Conservation (phyloP, 2,329 filamentous ascomycete genomes). For the Neurospora sp. region DNA sequence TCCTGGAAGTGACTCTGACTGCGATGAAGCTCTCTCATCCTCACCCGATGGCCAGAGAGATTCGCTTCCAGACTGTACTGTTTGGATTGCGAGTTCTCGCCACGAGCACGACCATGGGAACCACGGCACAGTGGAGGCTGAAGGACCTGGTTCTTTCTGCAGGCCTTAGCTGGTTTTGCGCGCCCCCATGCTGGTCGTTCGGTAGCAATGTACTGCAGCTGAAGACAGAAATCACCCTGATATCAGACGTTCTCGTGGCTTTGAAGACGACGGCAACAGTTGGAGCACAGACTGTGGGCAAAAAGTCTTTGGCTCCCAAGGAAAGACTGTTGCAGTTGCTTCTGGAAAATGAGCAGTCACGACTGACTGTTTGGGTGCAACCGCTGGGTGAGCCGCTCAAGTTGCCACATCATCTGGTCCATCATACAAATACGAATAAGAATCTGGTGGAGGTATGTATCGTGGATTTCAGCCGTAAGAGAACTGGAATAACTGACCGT, state of each 20-base stretch:
- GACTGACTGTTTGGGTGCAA: conserved; percentile 81
- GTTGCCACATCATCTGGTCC: conserved; percentile 26
- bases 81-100: conserved; percentile 72
- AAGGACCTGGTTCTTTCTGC: conserved; percentile 86
- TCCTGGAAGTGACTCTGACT: conserved; percentile 70
- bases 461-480: background rate
- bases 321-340: conserved; percentile 74
- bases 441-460: conserved; percentile 27
- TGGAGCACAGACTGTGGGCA: conserved; percentile 40
- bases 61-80: conserved; percentile 81
- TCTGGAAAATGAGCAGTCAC: conserved; percentile 72
- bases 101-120: conserved; percentile 56
- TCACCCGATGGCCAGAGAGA: conserved; percentile 82
- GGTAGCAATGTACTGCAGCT: conserved; percentile 88
- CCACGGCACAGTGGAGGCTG: conserved; percentile 62
- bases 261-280: conserved; percentile 56
- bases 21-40: conserved; percentile 59
- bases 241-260: conserved; percentile 62
- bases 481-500: conserved; percentile 8
- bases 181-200: conserved; percentile 82
- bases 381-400: conserved; percentile 57
- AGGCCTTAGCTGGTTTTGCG: conserved; percentile 79
- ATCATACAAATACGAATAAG: conserved; percentile 28
- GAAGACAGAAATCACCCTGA: conserved; percentile 79
- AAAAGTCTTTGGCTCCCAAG: conserved; percentile 62